Evolutionary conservation across 169 alveolate genomes (phyloP).

Genomic region (Cryptosporidium meleagridis): DNA sequence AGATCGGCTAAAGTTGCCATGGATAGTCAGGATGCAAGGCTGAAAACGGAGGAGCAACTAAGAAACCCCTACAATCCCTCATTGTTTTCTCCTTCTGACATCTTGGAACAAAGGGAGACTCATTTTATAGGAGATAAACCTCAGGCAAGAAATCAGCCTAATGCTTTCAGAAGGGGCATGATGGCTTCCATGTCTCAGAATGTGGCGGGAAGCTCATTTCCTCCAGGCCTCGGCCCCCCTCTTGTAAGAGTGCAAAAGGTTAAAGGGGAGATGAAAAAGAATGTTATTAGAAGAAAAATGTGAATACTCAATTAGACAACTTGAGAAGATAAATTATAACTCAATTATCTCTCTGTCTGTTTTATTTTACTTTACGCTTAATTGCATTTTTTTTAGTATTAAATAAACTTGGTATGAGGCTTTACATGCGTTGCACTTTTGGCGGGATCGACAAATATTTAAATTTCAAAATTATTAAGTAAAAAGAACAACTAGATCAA

Average conservation of each 20-base stretch:
- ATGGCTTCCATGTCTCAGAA: background rate
- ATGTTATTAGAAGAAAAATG: background rate
- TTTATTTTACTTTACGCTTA: background rate
- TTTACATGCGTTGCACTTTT: background rate
- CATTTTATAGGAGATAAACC: background rate
- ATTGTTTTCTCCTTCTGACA: background rate
- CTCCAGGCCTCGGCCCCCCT: background rate
- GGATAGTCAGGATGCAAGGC: background rate
- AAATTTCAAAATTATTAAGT: background rate
- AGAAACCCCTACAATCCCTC: background rate
- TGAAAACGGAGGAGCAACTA: background rate
- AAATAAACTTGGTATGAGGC: background rate
- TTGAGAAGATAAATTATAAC: background rate
- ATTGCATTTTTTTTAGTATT: background rate
- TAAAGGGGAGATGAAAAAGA: background rate
- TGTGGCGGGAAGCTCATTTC: background rate
- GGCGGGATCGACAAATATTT: background rate
- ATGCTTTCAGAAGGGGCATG: constrained; percentile 3
- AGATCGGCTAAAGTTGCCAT: background rate
- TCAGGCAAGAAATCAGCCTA: background rate
- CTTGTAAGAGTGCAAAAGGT: constrained; percentile 8
- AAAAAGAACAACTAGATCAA: background rate
- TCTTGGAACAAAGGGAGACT: background rate
- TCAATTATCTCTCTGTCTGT: no score
- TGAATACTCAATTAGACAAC: background rate